Evolutionary conservation across 192 early-diverging fungal genomes (phyloP), one percentile per base, ranked within the genome.

Genomic region (Mortierella hygrophila): DNA sequence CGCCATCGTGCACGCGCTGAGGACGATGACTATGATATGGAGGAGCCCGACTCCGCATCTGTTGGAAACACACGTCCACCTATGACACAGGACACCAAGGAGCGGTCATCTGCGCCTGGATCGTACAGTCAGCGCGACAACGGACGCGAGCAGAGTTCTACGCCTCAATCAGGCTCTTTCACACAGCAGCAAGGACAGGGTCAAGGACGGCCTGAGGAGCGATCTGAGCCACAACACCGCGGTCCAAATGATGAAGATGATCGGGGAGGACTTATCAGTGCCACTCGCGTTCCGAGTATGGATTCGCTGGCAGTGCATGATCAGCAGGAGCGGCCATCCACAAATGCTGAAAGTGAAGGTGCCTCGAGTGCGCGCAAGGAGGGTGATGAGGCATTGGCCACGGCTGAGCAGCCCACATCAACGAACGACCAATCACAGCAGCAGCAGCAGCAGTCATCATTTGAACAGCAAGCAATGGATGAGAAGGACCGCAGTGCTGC

Each of bases 1-100:
- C 60, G 29, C 55, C 55, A 57, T 16, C 60, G 60, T 65, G 60
- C 60, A 5, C 44, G 40, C 10, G 46, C 70, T 38, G 71, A 86
- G 20, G 84, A 86, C 46, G 84, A 86, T 49, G 84, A 86, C 38
- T 86, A 86, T 74, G 84, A 86, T n/a, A 86, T 86, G 84, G 79
- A 81, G 72, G 84, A 77, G 54, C 52, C 70, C 18, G 70, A 54
- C 21, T 26, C 75, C 3, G 32, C 26, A 21, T 4, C 29, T 6
- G 32, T 29, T 65, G 60, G 11, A 35, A 42, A 71, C 40, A 42
- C 9, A 23, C 40, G 38, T 10, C 21, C 70, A 9, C 35, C n/a
- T 10, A 3, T 23, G 38, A n/a, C 70, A 10, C 37, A 71, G 13
- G 41, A 71, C 37, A 71, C 5, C 70, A 44, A 42, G 40, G 70